Evolutionary conservation across 2,329 filamentous ascomycete species (phyloP), one percentile per base, ranked within the genome.

Genomic region (Penicillium carneum): DNA sequence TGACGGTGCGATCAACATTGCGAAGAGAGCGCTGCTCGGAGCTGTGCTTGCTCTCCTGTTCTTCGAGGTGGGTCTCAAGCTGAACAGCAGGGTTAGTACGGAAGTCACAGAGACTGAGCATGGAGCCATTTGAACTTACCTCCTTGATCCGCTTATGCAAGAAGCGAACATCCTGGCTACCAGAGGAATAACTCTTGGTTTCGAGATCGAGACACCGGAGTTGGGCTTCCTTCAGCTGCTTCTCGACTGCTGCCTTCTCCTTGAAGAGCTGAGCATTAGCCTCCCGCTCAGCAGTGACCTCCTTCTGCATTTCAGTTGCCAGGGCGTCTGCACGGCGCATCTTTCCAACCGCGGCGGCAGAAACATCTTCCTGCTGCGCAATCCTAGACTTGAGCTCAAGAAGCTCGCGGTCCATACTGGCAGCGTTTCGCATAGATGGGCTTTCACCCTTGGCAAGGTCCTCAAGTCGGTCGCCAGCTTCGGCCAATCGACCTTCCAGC

Each of bases 181-280:
- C 91, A 67, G 90, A 96, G 20, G 93, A 95, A 80, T 96, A 98
- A 55, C 93, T 93, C 83, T 98, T 98, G 45, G 95, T 98, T 81
- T 99, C 94, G 9, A 98, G 84, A 75, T 98, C 95, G 54, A 99
- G 90, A 58, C 96, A 87, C 73, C 88, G 88, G 55, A 98, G 86
- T 78, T 98, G 94, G 29, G 94, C 84, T 76, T 99, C 94, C 76
- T 93, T 97, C 52, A 96, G 83, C 57, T 86, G 87, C 83, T 97
- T 97, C 81, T 98, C 95, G 43, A 99, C 82, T 0, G 86, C 86
- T 3, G 91, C 91, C 81, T 97, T 98, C 68, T 97, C 92, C 75
- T 93, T 93, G 76, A 95, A 92, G 57, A 98, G 83, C 68, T 90
- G 87, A 5, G 90, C 87, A 70, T 89, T 93, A 36, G 86, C 86